A percentile compares a stretch with the other conserved stretches of the same genome.
Conservation (phyloP, 441 rosid genomes). For the Biscutella auriculata region DNA sequence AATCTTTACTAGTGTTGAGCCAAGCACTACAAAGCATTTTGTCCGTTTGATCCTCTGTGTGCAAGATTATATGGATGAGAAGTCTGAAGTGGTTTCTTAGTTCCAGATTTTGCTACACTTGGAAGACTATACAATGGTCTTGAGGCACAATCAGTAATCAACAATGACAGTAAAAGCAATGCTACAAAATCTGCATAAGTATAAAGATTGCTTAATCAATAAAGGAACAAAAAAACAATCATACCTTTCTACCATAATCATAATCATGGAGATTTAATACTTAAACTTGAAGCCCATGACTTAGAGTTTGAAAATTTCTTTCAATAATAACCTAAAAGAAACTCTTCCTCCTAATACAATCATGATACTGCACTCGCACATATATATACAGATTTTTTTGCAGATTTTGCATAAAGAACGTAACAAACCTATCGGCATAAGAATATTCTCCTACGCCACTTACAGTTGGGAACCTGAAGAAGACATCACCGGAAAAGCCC, state of each 20-base stretch:
- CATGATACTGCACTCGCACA: too few relatives aligned
- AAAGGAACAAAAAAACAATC: not conserved
- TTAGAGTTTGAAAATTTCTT: not conserved
- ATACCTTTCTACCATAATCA: not conserved
- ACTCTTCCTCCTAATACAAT: too few relatives aligned
- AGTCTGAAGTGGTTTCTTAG: constrained; percentile 61
- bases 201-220: not conserved
- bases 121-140: constrained; percentile 82
- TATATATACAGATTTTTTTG: too few relatives aligned
- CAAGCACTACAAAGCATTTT: too few relatives aligned
- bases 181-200: constrained; percentile 32
- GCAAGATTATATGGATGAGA: constrained; percentile 77
- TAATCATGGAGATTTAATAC: not conserved
- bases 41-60: constrained; percentile 72
- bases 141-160: constrained; percentile 38
- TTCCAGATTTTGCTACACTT: constrained; percentile 23
- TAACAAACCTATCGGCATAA: too few relatives aligned
- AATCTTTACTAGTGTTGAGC: too few relatives aligned
- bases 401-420: too few relatives aligned
- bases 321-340: too few relatives aligned
- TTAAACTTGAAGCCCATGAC: constrained; percentile 16
- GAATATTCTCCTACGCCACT: too few relatives aligned
- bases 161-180: constrained; percentile 34
- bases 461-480: too few relatives aligned
- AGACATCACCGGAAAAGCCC: too few relatives aligned